Base-by-base conservation (phyloP, 192 early-diverging fungal species). In the Mortierella alpina region DNA sequence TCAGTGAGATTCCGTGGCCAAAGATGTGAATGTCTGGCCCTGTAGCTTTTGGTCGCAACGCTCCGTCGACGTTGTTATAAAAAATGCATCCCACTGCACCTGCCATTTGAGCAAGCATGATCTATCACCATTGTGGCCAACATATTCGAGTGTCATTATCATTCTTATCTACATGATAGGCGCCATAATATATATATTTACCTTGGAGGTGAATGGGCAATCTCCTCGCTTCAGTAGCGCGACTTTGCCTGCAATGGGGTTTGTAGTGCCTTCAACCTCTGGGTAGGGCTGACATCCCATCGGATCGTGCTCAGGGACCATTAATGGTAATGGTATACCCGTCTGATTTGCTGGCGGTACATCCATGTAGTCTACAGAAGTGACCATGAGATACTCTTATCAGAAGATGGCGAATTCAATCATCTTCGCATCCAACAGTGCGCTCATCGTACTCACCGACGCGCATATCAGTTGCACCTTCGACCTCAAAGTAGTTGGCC, bases 61-160 rank as follows among this genome's bases (percentile, higher is more conserved):
- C 20, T 15, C 70, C 73, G 9, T 70, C 68, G 1, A 72, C 63
- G 23, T 77, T 69, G 70, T 93, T 88, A 68, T 92, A 93, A 23
- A 95, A 86, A 18, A 95, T 73, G 9, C 91, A 85, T 48, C 84
- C 92, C 14, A 87, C 73, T 1, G 92, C 93, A 17, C 93, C 93
- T 23, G 90, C 89, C 7, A 40, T 70, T 46, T 84, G 82, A 2
- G 88, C 90, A 50, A 70, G 3, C 39, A 66, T 62, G 22, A 58
- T 57, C 73, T 75, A 57, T 39, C 17, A 14, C 1, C 7, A 12
- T 2, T 12, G 20, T 42, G 31, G 31, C 31, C 31, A 31, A 31
- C 39, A 41, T 42, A 44, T 10, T 23, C 41, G 5, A 13, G 58
- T 7, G 58, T 42, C 8, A 55, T 8, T 2, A 55, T 3, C 10